These are phyloP conservation scores for Amaranthus cruentus DNA, from an alignment of 148 eudicot species.

Conservation along the genomic window DNA sequence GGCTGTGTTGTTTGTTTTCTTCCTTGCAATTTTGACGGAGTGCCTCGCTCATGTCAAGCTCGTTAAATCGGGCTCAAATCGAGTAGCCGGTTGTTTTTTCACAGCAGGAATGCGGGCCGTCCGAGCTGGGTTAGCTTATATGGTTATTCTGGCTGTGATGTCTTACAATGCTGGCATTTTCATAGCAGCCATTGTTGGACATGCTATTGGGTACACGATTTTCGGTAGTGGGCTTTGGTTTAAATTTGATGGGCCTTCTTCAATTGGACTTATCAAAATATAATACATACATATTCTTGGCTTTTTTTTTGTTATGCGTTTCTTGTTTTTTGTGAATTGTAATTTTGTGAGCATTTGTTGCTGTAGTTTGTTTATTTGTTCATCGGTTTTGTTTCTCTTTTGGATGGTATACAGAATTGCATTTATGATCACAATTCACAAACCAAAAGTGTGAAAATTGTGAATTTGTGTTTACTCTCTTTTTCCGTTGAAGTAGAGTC, in stretches of 20 bases:
- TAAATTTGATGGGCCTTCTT: constrained; percentile 1
- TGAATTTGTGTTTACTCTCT: too few species aligned
- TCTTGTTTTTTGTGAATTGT: neutral
- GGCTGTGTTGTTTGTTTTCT: constrained; percentile 47
- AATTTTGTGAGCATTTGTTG: neutral
- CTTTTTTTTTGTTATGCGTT: neutral
- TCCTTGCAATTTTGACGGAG: constrained; percentile 55
- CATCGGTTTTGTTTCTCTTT: too few species aligned
- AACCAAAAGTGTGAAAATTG: too few species aligned
- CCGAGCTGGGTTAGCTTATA: constrained; percentile 51
- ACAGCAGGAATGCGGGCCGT: constrained; percentile 43
- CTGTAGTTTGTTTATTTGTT: neutral
- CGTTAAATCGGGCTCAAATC: constrained; percentile 44
- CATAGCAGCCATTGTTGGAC: constrained; percentile 59
- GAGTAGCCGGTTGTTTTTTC: constrained; percentile 34
- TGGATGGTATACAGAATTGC: too few species aligned
- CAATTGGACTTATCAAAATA: constrained; percentile 19
- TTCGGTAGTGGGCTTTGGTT: constrained; percentile 37
- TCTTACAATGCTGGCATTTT: constrained; percentile 74
- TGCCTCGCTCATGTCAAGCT: constrained; percentile 38
- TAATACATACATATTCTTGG: neutral
- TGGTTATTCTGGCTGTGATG: constrained; percentile 66
- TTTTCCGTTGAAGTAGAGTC: too few species aligned
- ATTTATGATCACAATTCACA: too few species aligned
- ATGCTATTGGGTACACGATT: constrained; percentile 51